phyloP scores from a whole-genome alignment of 176 grass and related monocot genomes.

The Triticum monococcum region DNA sequence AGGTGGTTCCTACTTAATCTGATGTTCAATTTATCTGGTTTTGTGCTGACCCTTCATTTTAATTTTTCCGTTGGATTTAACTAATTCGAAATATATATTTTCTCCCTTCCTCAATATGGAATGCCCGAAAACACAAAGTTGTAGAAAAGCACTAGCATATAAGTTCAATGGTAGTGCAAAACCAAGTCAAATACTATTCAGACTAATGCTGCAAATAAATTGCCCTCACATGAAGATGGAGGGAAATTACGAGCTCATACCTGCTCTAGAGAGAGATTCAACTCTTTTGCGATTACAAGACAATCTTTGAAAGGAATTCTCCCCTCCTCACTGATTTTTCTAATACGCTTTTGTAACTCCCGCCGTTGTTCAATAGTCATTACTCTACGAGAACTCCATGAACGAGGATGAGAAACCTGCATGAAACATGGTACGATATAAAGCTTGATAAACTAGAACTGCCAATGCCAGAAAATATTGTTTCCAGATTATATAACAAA shows the following conservation, averaged over 20 bases:
- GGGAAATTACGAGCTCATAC: slow-evolving; percentile 31
- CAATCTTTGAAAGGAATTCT: slow-evolving; percentile 85
- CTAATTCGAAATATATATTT: background rate
- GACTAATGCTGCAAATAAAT: background rate
- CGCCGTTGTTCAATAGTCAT: slow-evolving; percentile 84
- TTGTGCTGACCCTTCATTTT: background rate
- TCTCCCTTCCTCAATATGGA: background rate
- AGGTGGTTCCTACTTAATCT: background rate
- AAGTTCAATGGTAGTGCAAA: background rate
- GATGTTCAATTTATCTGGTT: slow-evolving; percentile 10
- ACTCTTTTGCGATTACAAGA: slow-evolving; percentile 79
- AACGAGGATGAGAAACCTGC: slow-evolving; percentile 70
- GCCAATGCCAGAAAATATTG: background rate
- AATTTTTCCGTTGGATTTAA: background rate
- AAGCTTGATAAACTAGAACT: background rate
- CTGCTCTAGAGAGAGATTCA: slow-evolving; percentile 91
- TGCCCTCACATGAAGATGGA: slow-evolving; percentile 12
- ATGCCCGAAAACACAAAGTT: background rate
- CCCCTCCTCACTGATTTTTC: slow-evolving; percentile 46
- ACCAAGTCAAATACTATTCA: slow-evolving; percentile 1
- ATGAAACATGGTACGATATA: background rate
- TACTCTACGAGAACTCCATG: slow-evolving; percentile 85
- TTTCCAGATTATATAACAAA: slow-evolving; percentile 4
- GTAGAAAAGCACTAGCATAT: background rate
- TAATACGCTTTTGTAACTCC: slow-evolving; percentile 61